phyloP scores from a whole-genome alignment of 768 basidiomycete species.

The Boletus sp. region DNA sequence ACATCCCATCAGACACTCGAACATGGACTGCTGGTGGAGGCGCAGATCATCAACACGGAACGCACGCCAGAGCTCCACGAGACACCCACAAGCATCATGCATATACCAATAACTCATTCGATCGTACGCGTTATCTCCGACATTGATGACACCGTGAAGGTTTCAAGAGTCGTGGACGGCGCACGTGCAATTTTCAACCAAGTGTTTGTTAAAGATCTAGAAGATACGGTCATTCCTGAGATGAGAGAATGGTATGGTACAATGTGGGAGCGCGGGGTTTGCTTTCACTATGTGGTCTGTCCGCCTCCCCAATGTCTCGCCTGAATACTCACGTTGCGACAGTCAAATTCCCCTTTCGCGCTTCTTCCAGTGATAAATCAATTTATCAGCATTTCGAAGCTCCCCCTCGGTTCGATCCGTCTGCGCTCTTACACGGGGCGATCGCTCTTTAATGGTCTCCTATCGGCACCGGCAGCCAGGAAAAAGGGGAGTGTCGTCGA shows the following conservation, averaged over 20 bases:
- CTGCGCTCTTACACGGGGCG: conserved; percentile 84
- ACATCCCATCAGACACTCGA: conserved; percentile 49
- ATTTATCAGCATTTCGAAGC: conserved; percentile 65
- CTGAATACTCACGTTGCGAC: conserved; percentile 5
- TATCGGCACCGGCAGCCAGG: conserved; percentile 76
- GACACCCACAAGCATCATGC: conserved; percentile 24
- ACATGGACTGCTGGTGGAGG: conserved; percentile 52
- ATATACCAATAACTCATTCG: conserved; percentile 54
- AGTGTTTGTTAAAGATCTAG: conserved; percentile 84
- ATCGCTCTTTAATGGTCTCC: conserved; percentile 77
- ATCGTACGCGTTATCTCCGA: conserved; percentile 84
- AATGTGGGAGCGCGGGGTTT: conserved; percentile 68
- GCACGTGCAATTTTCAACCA: conserved; percentile 83
- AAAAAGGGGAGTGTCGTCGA: conserved; percentile 83
- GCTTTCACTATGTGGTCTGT: conserved; percentile 88
- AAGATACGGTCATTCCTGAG: conserved; percentile 75
- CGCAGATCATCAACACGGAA: conserved; percentile 42
- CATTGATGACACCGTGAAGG: conserved; percentile 82
- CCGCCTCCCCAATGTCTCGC: not conserved
- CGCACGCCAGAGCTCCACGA: conserved; percentile 41
- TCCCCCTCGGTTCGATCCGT: conserved; percentile 74
- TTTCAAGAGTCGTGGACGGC: conserved; percentile 71
- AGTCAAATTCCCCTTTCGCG: conserved; percentile 90
- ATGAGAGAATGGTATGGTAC: conserved; percentile 76
- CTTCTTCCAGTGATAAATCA: conserved; percentile 73